Base-by-base conservation (phyloP, 345 rosid species). In the Eucalyptus pauciflora region DNA sequence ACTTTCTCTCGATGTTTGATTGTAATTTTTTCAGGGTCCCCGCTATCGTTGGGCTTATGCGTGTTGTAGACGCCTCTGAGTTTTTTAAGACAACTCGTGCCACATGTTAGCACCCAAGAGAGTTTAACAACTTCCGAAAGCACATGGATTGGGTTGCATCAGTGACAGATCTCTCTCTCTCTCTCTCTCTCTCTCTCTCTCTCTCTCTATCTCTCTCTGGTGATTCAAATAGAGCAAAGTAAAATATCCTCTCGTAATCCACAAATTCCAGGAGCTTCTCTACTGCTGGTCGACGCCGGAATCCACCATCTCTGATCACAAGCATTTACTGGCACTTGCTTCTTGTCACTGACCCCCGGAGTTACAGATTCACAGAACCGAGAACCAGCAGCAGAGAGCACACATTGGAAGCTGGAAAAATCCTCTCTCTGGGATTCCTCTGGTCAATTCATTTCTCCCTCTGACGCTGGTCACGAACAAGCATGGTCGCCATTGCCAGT, bases 281-380 rank as follows among this genome's bases (percentile, higher is more conserved):
- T n/a, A 14, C 76, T 31, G 7, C 71, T 58, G n/a, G 12, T 24
- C 0, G 14, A 58, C 0, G 29, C 64, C 0, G 2, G 29, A 58
- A 56, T 10, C 13, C 14, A 10, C 64, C 64, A 25, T 24, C 64
- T 24, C 13, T 27, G 31, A 60, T 60, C 67, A 5, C 15, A 13
- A 27, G 67, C 31, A 3, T 60, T 12, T 27, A 60, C n/a, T 3
- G 7, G 12, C 67, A 27, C 15, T 4, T 60, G n/a, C 67, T 27
- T 60, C 6, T 13, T 14, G 2, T 60, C 7, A 3, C 67, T 27
- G 29, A 29, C 67, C 67, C 13, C 67, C 6, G 15, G 14, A 60
- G 67, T 60, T 58, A 60, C 67, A 27, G n/a, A 27, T 27, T 60
- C 67, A 6, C 15, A 60, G 31, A 12, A 60, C 67, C 1, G 31